Base-by-base conservation (phyloP, 371 early-diverging fungal genomes). In the Rhizopus sp. region DNA sequence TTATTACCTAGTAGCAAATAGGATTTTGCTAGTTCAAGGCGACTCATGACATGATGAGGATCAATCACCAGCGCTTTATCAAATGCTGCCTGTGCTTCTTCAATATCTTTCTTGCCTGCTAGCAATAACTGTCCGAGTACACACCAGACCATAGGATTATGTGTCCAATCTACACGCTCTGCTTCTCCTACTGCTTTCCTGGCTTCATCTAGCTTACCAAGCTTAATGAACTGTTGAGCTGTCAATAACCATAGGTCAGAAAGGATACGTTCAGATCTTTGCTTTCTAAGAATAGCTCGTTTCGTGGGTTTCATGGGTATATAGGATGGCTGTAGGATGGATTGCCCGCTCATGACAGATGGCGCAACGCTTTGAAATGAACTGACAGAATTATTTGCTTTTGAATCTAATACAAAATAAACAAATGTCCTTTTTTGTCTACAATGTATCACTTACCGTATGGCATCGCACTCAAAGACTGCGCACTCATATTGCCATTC, bases 161-260 rank as follows among this genome's bases (percentile, higher is more conserved):
- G 63, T n/a, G 77, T 72, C 49, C 79, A 75, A 38, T 84, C 80
- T 5, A 79, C 68, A 16, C 75, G 69, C 57, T 89, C 86, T 0
- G 89, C 91, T 59, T 87, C 89, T 48, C 85, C 79, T 13, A 86
- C 66, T 2, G 90, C 86, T 29, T 84, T 82, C 23, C 68, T 61
- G 0, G 89, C 86, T 55, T 89, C 90, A 7, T 86, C 87, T 42
- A 77, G 53, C 32, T 80, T 78, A 9, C 75, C 79, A 23, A 84
- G 68, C n/a, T 78, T 63, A 23, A 85, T 68, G 59, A 84, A 89
- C 9, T 77, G 71, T 0, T 78, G 62, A 0, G 89, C 88, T 0
- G 88, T 83, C n/a, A 82, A 50, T 31, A 89, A 73, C 91, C 91
- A 80, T 7, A 80, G 52, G 41, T 74, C 62, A 23, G 73, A 70